Base-by-base conservation (phyloP, 208 protist species). In the Crithidia sp. region DNA sequence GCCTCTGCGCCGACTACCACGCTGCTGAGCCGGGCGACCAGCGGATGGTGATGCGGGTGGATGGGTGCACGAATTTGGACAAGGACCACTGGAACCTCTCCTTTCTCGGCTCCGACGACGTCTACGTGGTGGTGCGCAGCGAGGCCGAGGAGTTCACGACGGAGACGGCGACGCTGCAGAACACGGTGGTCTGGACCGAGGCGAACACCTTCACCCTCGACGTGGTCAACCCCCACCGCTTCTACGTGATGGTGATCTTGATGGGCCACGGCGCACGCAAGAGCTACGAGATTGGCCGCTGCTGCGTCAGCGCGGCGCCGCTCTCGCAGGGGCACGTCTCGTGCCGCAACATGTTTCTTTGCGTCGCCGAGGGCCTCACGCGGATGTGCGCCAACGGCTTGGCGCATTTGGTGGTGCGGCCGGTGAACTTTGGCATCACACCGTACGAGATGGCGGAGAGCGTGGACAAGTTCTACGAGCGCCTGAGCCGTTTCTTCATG, bases 11-110 rank as follows among this genome's bases (percentile, higher is more conserved):
- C 2, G 57, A 89, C 54, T 93, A 95, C 74, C n/a, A 49, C n/a
- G 72, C 56, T 36, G 47, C 44, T 14, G 87, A 94, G 61, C 85
- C 86, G 16, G 54, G 47, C 16, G 63, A 72, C 12, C 80, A 71
- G 50, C 72, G 77, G 14, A 67, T 88, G 19, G 59, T 67, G 36
- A 54, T 96, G 69, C 66, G 75, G 37, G 76, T 95, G 7, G 81
- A 92, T 5, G 89, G 89, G 49, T 90, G 87, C 69, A 89, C 85
- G n/a, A 77, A 85, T 71, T 61, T 95, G 54, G 76, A 91, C 52
- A 81, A 81, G 57, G 76, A 79, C 5, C 54, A 49, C 41, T 76
- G 77, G 74, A 87, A 89, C 67, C 77, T 59, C 53, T 85, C 79
- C 5, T 55, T 88, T 8, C 49, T 91, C 60, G 83, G 67, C 64